These are phyloP conservation scores for Sugiyamaella pinicola DNA, from an alignment of 1,139 yeast genomes.

Conservation along the genomic window DNA sequence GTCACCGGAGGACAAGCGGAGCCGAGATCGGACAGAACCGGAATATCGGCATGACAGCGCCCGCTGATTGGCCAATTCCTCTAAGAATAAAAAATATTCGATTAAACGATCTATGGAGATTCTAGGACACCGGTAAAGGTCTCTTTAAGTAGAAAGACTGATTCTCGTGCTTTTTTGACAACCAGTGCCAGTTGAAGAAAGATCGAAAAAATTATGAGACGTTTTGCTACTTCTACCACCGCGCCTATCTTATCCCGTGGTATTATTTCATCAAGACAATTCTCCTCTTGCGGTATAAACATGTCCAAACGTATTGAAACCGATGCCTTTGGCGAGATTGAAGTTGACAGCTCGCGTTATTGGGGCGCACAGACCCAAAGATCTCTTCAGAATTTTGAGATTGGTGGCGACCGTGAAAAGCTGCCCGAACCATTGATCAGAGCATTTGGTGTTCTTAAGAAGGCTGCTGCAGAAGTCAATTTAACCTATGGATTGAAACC, in stretches of 20 bases:
- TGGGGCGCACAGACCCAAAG: slow-evolving; percentile 99
- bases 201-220: slow-evolving; percentile 12
- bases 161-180: too few species aligned
- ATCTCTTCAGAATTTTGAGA: slow-evolving; percentile 85
- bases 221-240: slow-evolving; percentile 8
- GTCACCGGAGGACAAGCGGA: neutral
- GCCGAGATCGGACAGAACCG: neutral
- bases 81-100: slow-evolving; percentile 8
- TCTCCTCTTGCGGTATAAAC: slow-evolving; percentile 26
- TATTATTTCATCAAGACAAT: slow-evolving; percentile 16
- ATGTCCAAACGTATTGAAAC: slow-evolving; percentile 68
- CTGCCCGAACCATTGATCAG: slow-evolving; percentile 89
- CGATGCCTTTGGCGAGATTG: slow-evolving; percentile 96
- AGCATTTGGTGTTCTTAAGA: slow-evolving; percentile 92
- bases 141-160: neutral
- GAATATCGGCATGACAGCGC: slow-evolving; percentile 5
- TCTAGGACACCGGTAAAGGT: neutral
- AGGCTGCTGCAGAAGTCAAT: slow-evolving; percentile 93
- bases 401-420: slow-evolving; percentile 87
- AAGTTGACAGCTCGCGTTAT: slow-evolving; percentile 80
- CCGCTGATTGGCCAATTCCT: slow-evolving; percentile 9
- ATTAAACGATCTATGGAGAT: slow-evolving; percentile 9
- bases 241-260: slow-evolving; percentile 4
- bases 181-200: neutral
- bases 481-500: slow-evolving; percentile 85